A percentile compares a stretch with the other conserved stretches of the same genome.
phyloP scores from a whole-genome alignment of 208 protist species.

The Crithidia sp. region DNA sequence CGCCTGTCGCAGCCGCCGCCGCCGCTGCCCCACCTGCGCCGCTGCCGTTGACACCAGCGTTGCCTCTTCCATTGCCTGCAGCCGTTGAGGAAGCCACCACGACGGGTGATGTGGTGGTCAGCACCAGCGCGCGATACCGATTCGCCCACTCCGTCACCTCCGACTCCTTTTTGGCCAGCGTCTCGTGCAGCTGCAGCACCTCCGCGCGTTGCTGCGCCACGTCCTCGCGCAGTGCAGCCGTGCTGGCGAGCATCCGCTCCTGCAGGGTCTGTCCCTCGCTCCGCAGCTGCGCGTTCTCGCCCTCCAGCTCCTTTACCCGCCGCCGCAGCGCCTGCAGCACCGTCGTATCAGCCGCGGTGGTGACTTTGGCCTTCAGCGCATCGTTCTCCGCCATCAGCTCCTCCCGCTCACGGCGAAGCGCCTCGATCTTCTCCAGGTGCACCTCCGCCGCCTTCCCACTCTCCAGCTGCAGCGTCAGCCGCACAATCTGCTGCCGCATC shows the following conservation, averaged over 20 bases:
- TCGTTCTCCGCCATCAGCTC: slow-evolving; percentile 48
- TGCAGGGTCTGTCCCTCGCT: slow-evolving; percentile 55
- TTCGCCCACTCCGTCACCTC: slow-evolving; percentile 43
- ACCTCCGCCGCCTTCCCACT: slow-evolving; percentile 66
- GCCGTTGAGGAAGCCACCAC: background rate
- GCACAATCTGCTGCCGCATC: slow-evolving; percentile 80
- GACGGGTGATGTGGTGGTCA: slow-evolving; percentile 19
- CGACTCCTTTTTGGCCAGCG: slow-evolving; percentile 41
- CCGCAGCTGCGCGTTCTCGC: slow-evolving; percentile 48
- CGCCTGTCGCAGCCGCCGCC: background rate
- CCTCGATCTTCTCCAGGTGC: slow-evolving; percentile 56
- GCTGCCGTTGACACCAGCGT: background rate
- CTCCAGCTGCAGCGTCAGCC: slow-evolving; percentile 81
- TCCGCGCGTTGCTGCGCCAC: slow-evolving; percentile 55
- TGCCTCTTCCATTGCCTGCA: background rate
- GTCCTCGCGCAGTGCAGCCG: slow-evolving; percentile 66
- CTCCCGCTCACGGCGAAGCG: slow-evolving; percentile 51
- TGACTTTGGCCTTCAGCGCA: slow-evolving; percentile 41
- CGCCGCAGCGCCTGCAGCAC: slow-evolving; percentile 47
- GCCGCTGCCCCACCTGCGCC: background rate
- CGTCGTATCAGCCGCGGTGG: slow-evolving; percentile 40
- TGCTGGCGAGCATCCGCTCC: slow-evolving; percentile 54
- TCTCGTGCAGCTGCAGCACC: slow-evolving; percentile 48
- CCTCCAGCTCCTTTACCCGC: slow-evolving; percentile 55
- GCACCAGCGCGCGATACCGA: slow-evolving; percentile 36